Conservation (phyloP, 2,329 filamentous ascomycete genomes). For the Beauveria bassiana region DNA sequence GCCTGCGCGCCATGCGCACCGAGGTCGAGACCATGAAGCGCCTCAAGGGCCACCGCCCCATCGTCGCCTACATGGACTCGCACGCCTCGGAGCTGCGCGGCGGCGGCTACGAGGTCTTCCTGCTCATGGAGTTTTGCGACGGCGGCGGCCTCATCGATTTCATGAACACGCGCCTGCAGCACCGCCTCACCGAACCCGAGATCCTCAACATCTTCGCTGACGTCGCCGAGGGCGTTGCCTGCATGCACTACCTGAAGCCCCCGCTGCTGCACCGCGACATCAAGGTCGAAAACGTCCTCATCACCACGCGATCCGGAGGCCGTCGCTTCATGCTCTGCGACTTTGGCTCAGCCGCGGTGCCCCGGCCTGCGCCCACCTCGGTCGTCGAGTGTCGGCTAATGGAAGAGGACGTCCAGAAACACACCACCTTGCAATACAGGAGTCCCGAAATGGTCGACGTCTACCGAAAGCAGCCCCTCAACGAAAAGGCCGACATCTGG, state of each 20-base stretch:
- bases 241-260: constrained; percentile 98
- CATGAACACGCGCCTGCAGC: constrained; percentile 97
- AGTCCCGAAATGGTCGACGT: constrained; percentile 99
- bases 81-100: constrained; percentile 90
- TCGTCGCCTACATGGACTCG: constrained; percentile 97
- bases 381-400: constrained; percentile 84
- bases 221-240: constrained; percentile 90
- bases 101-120: constrained; percentile 93
- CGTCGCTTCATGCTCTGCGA: constrained; percentile 93
- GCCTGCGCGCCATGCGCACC: constrained; percentile 90
- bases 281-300: constrained; percentile 97
- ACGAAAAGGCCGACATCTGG: constrained; percentile 99
- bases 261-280: constrained; percentile 87
- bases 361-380: constrained; percentile 75
- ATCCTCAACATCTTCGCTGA: constrained; percentile 96
- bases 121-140: constrained; percentile 96
- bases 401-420: constrained; percentile 93
- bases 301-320: constrained; percentile 58
- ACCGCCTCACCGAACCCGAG: constrained; percentile 93
- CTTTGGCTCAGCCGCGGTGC: constrained; percentile 85
- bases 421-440: constrained; percentile 94
- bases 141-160: constrained; percentile 97
- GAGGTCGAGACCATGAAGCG: constrained; percentile 99
- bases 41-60: constrained; percentile 89
- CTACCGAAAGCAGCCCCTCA: constrained; percentile 90